Percentiles rank a stretch among this genome's conserved stretches.
phyloP scores from a whole-genome alignment of 1,284 basidiomycete species.

The Leccinum variabile region DNA sequence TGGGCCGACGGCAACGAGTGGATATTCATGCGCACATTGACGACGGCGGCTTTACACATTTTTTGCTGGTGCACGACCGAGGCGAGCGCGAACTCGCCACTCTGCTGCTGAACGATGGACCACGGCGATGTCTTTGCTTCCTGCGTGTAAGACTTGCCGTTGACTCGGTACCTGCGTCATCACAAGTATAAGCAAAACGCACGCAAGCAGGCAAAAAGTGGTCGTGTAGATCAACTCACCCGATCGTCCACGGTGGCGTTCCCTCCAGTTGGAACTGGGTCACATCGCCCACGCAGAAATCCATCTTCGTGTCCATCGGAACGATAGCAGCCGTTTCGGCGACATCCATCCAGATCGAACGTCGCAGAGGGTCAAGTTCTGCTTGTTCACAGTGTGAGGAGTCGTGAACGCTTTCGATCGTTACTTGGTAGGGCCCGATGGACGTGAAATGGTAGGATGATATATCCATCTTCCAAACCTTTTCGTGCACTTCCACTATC shows the following conservation, averaged over 20 bases:
- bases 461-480: slow-evolving; percentile 75
- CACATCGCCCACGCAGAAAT: slow-evolving; percentile 91
- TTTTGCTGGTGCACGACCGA: slow-evolving; percentile 91
- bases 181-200: slow-evolving; percentile 5
- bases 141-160: slow-evolving; percentile 73
- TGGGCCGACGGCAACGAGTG: slow-evolving; percentile 86
- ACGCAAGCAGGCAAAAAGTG: background rate
- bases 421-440: slow-evolving; percentile 79
- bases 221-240: slow-evolving; percentile 47
- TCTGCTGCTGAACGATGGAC: slow-evolving; percentile 76
- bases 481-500: slow-evolving; percentile 57
- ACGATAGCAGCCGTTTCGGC: slow-evolving; percentile 94
- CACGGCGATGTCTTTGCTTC: slow-evolving; percentile 81
- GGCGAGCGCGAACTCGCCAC: slow-evolving; percentile 80
- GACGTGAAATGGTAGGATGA: slow-evolving; percentile 73
- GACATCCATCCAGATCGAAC: slow-evolving; percentile 81
- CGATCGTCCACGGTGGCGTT: slow-evolving; percentile 92
- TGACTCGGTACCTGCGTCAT: slow-evolving; percentile 72
- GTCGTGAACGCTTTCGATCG: slow-evolving; percentile 75
- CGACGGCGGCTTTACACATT: slow-evolving; percentile 79
- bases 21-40: slow-evolving; percentile 75
- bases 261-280: slow-evolving; percentile 94
- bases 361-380: slow-evolving; percentile 60
- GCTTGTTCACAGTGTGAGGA: slow-evolving; percentile 79
- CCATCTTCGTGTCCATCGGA: slow-evolving; percentile 72